Evolutionary conservation across 78 protist species (phyloP).

Genomic region (Dictyostelium capitatum): DNA sequence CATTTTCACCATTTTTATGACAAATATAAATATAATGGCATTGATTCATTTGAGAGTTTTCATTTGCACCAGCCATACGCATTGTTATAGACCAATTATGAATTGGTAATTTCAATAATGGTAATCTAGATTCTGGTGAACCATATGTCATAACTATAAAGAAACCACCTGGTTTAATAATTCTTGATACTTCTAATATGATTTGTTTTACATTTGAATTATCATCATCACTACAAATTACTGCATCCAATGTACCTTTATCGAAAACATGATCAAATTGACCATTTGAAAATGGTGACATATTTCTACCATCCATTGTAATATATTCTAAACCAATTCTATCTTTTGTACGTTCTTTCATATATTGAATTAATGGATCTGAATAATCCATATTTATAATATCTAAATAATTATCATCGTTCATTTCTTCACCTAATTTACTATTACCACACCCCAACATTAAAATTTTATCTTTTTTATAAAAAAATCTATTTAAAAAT

Average conservation of each 20-base stretch:
- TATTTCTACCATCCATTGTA: conserved; percentile 76
- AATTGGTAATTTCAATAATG: conserved; percentile 1
- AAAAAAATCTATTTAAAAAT: conserved; percentile 43
- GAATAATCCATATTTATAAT: conserved; percentile 78
- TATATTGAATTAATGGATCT: conserved; percentile 45
- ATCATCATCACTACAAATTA: conserved; percentile 63
- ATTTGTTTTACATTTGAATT: conserved; percentile 47
- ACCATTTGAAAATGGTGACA: conserved; percentile 17
- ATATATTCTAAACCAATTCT: conserved; percentile 53
- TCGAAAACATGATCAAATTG: conserved; percentile 60
- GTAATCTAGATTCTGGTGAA: conserved; percentile 55
- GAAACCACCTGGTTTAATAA: conserved; percentile 79
- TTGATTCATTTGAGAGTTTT: conserved; percentile 17
- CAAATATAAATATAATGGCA: conserved; percentile 68
- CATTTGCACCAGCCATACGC: conserved; percentile 35
- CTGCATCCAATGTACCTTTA: conserved; percentile 83
- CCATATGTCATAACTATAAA: conserved; percentile 80
- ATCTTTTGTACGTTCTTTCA: conserved; percentile 49
- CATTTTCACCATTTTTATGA: not conserved
- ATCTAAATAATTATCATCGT: conserved; percentile 14
- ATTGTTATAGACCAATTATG: conserved; percentile 19
- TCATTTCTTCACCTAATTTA: conserved; percentile 64
- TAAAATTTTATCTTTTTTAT: conserved; percentile 20
- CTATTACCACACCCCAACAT: conserved; percentile 84
- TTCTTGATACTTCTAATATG: conserved; percentile 55